Percentiles rank a stretch among this genome's conserved stretches.
phyloP scores from a whole-genome alignment of 176 grass and related monocot species.

The Oryza meyeriana region DNA sequence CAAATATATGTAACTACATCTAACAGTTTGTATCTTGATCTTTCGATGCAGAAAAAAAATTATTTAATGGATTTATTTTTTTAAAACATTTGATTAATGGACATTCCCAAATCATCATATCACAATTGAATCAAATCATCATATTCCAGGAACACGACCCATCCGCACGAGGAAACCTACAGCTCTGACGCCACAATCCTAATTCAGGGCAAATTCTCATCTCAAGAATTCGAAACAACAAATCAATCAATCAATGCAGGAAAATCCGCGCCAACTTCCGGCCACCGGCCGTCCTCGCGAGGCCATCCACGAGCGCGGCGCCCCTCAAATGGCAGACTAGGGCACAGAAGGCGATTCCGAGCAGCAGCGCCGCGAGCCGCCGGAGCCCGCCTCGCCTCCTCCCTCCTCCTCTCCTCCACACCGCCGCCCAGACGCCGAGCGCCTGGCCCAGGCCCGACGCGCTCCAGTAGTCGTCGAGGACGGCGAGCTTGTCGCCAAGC shows the following conservation, averaged over 20 bases:
- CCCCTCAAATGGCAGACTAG: slow-evolving; percentile 33
- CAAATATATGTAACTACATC: too few species aligned
- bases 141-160: neutral
- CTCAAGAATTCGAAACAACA: slow-evolving; percentile 16
- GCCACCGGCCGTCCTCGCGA: slow-evolving; percentile 25
- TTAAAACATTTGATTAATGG: too few species aligned
- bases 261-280: slow-evolving; percentile 32
- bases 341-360: slow-evolving; percentile 39
- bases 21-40: too few species aligned
- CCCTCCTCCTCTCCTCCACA: slow-evolving; percentile 15
- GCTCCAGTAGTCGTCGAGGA: slow-evolving; percentile 27
- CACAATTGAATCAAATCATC: neutral
- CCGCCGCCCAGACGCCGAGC: slow-evolving; percentile 36
- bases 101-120: neutral
- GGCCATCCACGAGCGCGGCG: slow-evolving; percentile 11
- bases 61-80: too few species aligned
- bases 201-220: neutral
- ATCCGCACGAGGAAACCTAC: neutral
- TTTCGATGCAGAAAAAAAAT: too few species aligned
- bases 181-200: neutral
- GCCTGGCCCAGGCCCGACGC: slow-evolving; percentile 32
- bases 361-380: slow-evolving; percentile 37
- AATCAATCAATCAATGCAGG: slow-evolving; percentile 34
- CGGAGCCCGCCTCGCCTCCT: slow-evolving; percentile 23
- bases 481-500: slow-evolving; percentile 30